Base-by-base conservation (phyloP, 257 asterid genomes). In the Rubia yunnanensis region DNA sequence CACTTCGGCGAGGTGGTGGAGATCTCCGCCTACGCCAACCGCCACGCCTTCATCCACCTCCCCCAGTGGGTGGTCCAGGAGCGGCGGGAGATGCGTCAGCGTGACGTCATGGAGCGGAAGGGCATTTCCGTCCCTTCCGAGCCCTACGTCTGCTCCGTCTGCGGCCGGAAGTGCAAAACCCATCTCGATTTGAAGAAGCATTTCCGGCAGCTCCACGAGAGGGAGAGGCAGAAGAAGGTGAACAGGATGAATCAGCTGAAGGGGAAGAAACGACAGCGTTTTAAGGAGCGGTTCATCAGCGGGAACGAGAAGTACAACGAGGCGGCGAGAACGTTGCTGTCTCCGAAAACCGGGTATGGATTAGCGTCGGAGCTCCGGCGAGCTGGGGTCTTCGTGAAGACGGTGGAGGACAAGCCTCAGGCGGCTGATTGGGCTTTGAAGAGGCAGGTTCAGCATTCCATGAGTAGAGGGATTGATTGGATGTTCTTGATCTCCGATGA, bases 341-440 rank as follows among this genome's bases (percentile, higher is more conserved):
- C 78, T 0, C 98, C 95, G 1, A 86, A 86, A 75, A 71, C 67
- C 4, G 98, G 98, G 44, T 91, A 88, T 27, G 95, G 98, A 11
- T 73, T 91, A 52, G 95, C 92, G 0, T 82, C 81, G 53, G 98
- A 91, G 80, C 82, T 91, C 53, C 80, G 79, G 74, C 82, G 98
- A 2, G 96, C 98, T 8, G 98, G 96, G 73, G 92, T 92, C 65
- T 87, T 63, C 46, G 96, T 92, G 27, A 92, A 85, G 80, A 89
- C 96, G 0, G 98, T 92, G 65, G 82, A 83, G 73, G 98, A 92
- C 73, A 89, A 86, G 82, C 96, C 96, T 1, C 98, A 92, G 69
- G 94, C 98, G 0, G 98, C 98, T 11, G 96, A 92, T 81, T 92
- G 88, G 96, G 98, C 98, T 0, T 68, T 92, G 80, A 92, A 89